A percentile compares a stretch with the other conserved stretches of the same genome.
These are phyloP conservation scores for Arthrobotrys conoides DNA, from an alignment of 2,329 filamentous ascomycete genomes.

Conservation along the genomic window DNA sequence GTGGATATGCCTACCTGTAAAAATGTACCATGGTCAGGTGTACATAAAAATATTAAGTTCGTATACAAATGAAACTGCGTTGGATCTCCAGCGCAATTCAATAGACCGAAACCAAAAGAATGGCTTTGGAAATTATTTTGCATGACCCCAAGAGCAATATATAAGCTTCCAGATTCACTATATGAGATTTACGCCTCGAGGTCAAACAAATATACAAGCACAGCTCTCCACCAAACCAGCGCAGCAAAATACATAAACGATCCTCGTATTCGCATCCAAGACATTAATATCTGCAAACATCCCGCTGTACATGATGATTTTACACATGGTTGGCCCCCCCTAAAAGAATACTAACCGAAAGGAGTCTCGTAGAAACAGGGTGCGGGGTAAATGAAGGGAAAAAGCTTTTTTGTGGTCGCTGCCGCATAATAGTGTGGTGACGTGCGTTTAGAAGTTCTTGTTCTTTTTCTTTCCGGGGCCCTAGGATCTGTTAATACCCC, in stretches of 20 bases:
- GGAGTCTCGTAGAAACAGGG: not conserved
- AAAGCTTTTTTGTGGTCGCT: not conserved
- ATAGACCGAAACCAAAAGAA: not conserved
- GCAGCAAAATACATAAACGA: too few species aligned
- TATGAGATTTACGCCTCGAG: too few species aligned
- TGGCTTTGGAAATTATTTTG: too few species aligned
- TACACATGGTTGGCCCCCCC: too few species aligned
- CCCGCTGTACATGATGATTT: too few species aligned
- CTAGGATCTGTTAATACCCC: not conserved
- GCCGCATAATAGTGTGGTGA: constrained; percentile 18
- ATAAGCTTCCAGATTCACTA: too few species aligned
- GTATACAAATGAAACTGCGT: not conserved
- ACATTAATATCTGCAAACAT: not conserved
- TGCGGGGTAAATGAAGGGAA: constrained; percentile 11
- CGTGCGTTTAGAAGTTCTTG: not conserved
- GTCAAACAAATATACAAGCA: too few species aligned
- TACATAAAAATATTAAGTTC: too few species aligned
- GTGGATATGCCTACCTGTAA: not conserved
- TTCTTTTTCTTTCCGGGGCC: not conserved
- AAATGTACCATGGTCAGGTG: too few species aligned
- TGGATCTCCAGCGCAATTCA: not conserved
- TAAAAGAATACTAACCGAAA: constrained; percentile 21
- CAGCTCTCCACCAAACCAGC: too few species aligned
- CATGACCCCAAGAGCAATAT: too few species aligned
- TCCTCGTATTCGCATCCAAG: not conserved